phyloP scores from a whole-genome alignment of 2,329 filamentous ascomycete species.

The Arthroderma uncinatum region DNA sequence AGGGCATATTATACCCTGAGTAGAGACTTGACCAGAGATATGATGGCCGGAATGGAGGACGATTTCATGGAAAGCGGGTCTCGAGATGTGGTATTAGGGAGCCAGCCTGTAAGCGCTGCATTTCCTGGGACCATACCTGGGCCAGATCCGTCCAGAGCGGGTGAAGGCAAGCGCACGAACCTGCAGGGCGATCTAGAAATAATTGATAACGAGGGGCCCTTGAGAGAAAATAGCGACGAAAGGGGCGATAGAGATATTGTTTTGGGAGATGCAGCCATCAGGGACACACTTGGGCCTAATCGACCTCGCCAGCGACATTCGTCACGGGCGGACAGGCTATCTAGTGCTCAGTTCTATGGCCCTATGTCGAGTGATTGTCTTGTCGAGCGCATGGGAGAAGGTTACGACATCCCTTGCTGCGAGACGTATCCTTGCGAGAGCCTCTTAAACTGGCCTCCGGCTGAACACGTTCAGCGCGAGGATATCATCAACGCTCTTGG shows the following conservation, averaged over 20 bases:
- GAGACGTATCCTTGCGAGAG: conserved; percentile 20
- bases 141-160: conserved; percentile 48
- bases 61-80: conserved; percentile 65
- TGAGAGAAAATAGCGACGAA: conserved; percentile 51
- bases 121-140: conserved; percentile 58
- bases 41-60: conserved; percentile 65
- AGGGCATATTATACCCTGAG: conserved; percentile 84
- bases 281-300: conserved; percentile 26
- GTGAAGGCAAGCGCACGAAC: conserved; percentile 56
- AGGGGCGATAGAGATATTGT: conserved; percentile 51
- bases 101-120: conserved; percentile 68
- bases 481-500: conserved; percentile 36
- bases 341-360: not conserved
- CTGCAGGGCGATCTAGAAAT: conserved; percentile 55
- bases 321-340: conserved; percentile 10
- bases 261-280: conserved; percentile 39
- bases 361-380: conserved; percentile 6
- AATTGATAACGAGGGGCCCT: conserved; percentile 47
- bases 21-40: conserved; percentile 78
- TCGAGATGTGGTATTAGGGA: conserved; percentile 61
- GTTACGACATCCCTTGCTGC: not conserved
- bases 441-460: conserved; percentile 29
- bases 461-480: conserved; percentile 29
- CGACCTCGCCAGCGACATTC: conserved; percentile 11
- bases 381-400: conserved; percentile 5